Percentiles rank a stretch among this genome's conserved stretches.
phyloP scores from a whole-genome alignment of 2,329 filamentous ascomycete species.

The Proliferodiscus dingleyae region DNA sequence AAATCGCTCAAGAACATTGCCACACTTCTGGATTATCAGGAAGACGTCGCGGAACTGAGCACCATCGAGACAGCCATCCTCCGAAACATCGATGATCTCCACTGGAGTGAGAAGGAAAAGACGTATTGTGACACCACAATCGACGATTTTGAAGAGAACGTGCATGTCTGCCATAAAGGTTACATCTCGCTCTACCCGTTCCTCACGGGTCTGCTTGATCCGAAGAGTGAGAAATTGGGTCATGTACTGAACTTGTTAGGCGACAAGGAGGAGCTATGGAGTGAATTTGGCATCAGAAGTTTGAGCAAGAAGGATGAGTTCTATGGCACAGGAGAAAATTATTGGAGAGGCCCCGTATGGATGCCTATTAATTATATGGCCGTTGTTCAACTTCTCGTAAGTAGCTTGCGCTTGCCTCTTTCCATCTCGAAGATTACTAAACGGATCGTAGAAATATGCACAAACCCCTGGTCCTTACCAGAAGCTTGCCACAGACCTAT shows the following conservation, averaged over 20 bases:
- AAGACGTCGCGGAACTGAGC: conserved; percentile 70
- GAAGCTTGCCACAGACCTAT: conserved; percentile 65
- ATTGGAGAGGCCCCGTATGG: conserved; percentile 94
- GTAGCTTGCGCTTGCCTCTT: conserved; percentile 32
- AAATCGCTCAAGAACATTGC: conserved; percentile 79
- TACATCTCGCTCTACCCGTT: conserved; percentile 95
- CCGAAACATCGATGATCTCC: conserved; percentile 84
- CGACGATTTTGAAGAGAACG: conserved; percentile 88
- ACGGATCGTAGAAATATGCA: conserved; percentile 50
- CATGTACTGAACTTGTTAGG: conserved; percentile 71
- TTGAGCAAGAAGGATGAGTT: conserved; percentile 77
- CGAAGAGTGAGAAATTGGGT: conserved; percentile 69
- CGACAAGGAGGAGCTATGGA: conserved; percentile 85
- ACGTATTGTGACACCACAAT: conserved; percentile 94
- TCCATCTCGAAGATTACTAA: too few relatives aligned
- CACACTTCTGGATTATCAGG: conserved; percentile 64
- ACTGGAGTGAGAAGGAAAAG: conserved; percentile 78
- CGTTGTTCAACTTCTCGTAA: conserved; percentile 70
- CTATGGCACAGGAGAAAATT: conserved; percentile 91
- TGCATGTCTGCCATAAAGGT: conserved; percentile 90
- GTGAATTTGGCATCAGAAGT: conserved; percentile 80
- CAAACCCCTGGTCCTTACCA: conserved; percentile 60
- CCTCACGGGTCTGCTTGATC: conserved; percentile 71
- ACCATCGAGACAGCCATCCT: conserved; percentile 72
- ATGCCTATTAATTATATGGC: conserved; percentile 94